phyloP scores from a whole-genome alignment of 768 basidiomycete species.

The Mycena polygramma region DNA sequence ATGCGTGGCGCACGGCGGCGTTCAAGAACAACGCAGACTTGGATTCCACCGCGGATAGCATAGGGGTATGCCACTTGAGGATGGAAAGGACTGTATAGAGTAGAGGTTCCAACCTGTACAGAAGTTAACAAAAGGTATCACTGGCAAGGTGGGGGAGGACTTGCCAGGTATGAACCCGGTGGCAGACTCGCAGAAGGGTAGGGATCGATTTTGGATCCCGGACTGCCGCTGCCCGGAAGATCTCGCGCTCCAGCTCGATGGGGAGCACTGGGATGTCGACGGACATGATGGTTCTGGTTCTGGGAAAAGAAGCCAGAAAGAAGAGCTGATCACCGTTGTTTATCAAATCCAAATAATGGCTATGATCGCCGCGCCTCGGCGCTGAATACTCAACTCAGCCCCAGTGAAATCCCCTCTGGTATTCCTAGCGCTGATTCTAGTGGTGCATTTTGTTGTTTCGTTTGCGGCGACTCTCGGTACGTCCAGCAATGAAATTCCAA shows the following conservation, averaged over 20 bases:
- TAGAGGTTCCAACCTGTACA: neutral
- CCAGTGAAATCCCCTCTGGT: too few species aligned
- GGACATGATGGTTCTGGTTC: too few species aligned
- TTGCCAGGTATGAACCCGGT: conserved; percentile 1
- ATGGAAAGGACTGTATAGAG: neutral
- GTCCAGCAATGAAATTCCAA: too few species aligned
- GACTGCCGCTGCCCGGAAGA: neutral
- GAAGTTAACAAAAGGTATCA: neutral
- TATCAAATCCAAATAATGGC: too few species aligned
- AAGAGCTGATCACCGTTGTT: too few species aligned
- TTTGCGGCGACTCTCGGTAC: too few species aligned
- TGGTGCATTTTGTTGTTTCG: too few species aligned
- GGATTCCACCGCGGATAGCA: neutral
- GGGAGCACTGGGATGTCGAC: too few species aligned
- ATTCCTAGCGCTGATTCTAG: too few species aligned
- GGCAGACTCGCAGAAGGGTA: neutral
- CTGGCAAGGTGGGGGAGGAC: neutral
- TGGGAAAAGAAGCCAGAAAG: too few species aligned
- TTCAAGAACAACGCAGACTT: neutral
- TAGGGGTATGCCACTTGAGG: neutral
- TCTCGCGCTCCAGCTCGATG: neutral
- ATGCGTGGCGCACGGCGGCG: neutral
- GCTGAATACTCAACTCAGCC: too few species aligned
- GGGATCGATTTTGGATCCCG: neutral
- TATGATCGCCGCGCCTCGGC: too few species aligned